Conservation (phyloP, 495 filamentous ascomycete genomes). For the Talaromyces trachyspermus region DNA sequence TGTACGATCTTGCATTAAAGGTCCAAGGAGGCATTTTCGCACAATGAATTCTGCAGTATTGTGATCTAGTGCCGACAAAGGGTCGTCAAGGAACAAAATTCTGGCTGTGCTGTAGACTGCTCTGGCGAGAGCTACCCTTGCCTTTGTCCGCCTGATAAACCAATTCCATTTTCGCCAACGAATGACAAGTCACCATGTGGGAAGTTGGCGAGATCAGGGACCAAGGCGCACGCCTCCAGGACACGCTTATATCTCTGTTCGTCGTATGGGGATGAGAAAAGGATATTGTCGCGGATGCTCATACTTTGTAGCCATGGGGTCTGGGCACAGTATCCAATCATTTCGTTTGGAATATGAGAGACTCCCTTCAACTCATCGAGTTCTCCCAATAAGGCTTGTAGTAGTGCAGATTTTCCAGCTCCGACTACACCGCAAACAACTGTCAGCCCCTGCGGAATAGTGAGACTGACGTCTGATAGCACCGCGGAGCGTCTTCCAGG, state of each 20-base stretch:
- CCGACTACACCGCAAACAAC: slow-evolving; percentile 66
- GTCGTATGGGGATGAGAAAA: slow-evolving; percentile 69
- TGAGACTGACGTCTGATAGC: slow-evolving; percentile 53
- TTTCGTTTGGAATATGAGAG: slow-evolving; percentile 52
- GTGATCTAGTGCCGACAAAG: slow-evolving; percentile 63
- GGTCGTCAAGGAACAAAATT: slow-evolving; percentile 62
- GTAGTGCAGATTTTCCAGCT: slow-evolving; percentile 70
- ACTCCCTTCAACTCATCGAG: slow-evolving; percentile 58
- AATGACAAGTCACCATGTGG: slow-evolving; percentile 61
- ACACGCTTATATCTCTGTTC: slow-evolving; percentile 51
- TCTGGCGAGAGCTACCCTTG: slow-evolving; percentile 60
- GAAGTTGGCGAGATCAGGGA: slow-evolving; percentile 55
- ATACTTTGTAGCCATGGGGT: slow-evolving; percentile 89
- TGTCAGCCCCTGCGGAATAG: slow-evolving; percentile 58
- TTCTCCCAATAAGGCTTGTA: slow-evolving; percentile 74
- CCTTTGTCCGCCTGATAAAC: slow-evolving; percentile 64
- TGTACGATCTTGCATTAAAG: slow-evolving; percentile 53
- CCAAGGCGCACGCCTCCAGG: slow-evolving; percentile 55
- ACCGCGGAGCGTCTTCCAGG: slow-evolving; percentile 56
- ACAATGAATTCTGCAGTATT: slow-evolving; percentile 69
- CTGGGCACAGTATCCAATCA: slow-evolving; percentile 75
- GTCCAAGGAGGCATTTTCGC: slow-evolving; percentile 56
- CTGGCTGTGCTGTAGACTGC: slow-evolving; percentile 62
- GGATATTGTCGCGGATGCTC: slow-evolving; percentile 79
- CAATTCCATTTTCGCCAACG: slow-evolving; percentile 63